phyloP scores from a whole-genome alignment of 768 basidiomycete genomes.

The Lentinula boryana region DNA sequence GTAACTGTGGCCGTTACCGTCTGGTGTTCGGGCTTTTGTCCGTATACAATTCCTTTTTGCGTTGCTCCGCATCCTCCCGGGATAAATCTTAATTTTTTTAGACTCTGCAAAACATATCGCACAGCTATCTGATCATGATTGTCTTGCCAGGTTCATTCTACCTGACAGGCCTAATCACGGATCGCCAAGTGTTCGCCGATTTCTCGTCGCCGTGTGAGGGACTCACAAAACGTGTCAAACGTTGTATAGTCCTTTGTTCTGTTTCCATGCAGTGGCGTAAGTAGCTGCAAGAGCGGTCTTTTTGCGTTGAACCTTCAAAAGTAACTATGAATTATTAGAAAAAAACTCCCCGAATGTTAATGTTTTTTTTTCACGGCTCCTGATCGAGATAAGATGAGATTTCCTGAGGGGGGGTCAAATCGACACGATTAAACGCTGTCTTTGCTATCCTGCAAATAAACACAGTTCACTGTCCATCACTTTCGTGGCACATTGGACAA shows the following conservation, averaged over 20 bases:
- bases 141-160: background rate
- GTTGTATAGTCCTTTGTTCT: background rate
- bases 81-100: background rate
- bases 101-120: background rate
- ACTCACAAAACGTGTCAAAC: background rate
- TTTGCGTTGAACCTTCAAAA: background rate
- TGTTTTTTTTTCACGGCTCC: background rate
- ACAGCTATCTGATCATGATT: background rate
- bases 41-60: background rate
- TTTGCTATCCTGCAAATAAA: background rate
- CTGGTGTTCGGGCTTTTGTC: background rate
- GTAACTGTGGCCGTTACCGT: background rate
- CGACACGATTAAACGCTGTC: background rate
- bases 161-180: background rate
- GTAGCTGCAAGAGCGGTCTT: background rate
- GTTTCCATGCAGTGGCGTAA: background rate
- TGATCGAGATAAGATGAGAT: background rate
- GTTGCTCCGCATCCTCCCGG: background rate
- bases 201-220: background rate
- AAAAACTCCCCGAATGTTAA: background rate
- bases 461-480: background rate
- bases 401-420: background rate
- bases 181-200: background rate
- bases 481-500: no score
- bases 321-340: background rate